Evolutionary conservation across 1,139 yeast genomes (phyloP), one percentile per base, ranked within the genome.

Genomic region (Saccharomyces hybrid): DNA sequence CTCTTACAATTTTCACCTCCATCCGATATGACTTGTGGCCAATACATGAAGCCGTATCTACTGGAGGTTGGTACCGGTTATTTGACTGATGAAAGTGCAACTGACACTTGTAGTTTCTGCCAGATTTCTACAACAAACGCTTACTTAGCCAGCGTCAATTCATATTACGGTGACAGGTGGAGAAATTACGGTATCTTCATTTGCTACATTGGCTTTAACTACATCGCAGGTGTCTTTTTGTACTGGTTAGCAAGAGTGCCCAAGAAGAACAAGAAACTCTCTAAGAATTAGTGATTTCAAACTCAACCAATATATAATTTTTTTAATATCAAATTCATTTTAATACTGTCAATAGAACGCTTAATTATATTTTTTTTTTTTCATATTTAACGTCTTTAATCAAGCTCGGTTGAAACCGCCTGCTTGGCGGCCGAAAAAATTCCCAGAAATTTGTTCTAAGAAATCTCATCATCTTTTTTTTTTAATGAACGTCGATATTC

Each of bases 211-310:
- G 68, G 69, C 46, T 74, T 85, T 67, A 83, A 86, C 66, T 70
- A 79, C 47, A 53, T 67, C 48, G 74, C 74, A 23, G 78, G 86
- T 7, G 66, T 83, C 27, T 70, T 78, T 66, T 71, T 86, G 52
- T 87, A 86, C 73, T 87, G 88, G 85, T 69, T 84, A 50, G 81
- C 82, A 23, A 81, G 95, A 73, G 95, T 87, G 55, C 95, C 95
- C 56, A 71, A 71, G 65, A 68, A 64, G 57, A 54, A 53, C 34
- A 53, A 54, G 6, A 58, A 59, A 16, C 38, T 50, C 6, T 31
- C 49, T 28, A 50, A 47, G 38, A 50, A 50, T n/a, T 50, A 44
- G 23, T 3, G 23, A 3, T 20, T 20, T 20, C 23, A 20, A 20
- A 20, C 23, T 20, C 4, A 20, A 20, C 23, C 4, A 3, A 20